Base-by-base conservation (phyloP, 139 green algal genomes). In the Mesotaenium endlicherianum region DNA sequence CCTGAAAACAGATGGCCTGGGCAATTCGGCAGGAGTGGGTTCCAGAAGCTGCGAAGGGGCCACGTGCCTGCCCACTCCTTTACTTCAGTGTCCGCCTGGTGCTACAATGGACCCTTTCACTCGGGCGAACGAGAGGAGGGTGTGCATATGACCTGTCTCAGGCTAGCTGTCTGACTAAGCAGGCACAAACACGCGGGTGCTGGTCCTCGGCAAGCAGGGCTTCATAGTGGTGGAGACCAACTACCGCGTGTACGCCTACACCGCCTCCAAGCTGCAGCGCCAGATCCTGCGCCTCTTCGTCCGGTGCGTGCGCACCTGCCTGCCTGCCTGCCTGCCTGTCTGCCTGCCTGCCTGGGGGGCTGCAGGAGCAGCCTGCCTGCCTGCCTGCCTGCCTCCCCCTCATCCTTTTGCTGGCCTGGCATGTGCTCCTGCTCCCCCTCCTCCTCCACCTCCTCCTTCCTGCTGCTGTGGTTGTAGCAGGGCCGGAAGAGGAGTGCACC, bases 141-240 rank as follows among this genome's bases (percentile, higher is more conserved):
- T n/a, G n/a, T n/a, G n/a, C n/a, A n/a, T n/a, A n/a, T n/a, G n/a
- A n/a, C n/a, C 57, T 34, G 4, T 39, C 57, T 31, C 34, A 3
- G 11, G 11, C 11, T 40, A n/a, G 36, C 57, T 40, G 6, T 3
- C 57, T 68, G n/a, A 68, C 57, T 40, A n/a, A n/a, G n/a, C 57
- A 1, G n/a, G 11, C 57, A 40, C 16, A 11, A 4, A 2, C 36
- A 26, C 47, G 14, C 47, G 8, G 8, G 8, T 57, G 8, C 47
- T 0, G 30, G 30, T 40, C 41, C 16, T 77, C 31, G 69, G 30
- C 1, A 36, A 30, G 40, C 69, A 86, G 74, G 81, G 81, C 41
- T 87, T 86, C 75, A 87, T 91, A 49, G 76, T 91, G 38, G 83
- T 87, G 40, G 87, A 91, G 78, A 89, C 83, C 70, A 91, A 91